Percentiles rank a stretch among this genome's conserved stretches.
phyloP scores from a whole-genome alignment of 2,329 filamentous ascomycete genomes.

The Penicillium olsonii region DNA sequence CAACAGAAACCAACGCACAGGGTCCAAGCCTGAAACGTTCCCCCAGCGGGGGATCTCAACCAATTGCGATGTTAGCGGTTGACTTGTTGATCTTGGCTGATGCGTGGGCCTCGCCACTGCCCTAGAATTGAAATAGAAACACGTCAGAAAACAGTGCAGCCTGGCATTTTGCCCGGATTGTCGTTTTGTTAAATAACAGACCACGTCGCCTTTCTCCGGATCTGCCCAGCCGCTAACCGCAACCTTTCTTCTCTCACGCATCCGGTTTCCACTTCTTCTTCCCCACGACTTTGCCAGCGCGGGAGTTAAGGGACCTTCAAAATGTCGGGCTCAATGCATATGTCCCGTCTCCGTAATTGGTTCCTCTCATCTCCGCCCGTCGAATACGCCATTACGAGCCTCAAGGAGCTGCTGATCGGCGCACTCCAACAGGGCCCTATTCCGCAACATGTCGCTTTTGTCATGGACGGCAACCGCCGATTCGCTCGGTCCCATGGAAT shows the following conservation, averaged over 20 bases:
- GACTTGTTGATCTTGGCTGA: slow-evolving; percentile 5
- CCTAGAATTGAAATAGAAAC: slow-evolving; percentile 1
- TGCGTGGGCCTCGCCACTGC: slow-evolving; percentile 13
- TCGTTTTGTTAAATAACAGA: slow-evolving; percentile 11
- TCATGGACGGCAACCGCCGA: slow-evolving; percentile 97
- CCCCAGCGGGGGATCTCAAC: not conserved
- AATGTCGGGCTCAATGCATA: slow-evolving; percentile 56
- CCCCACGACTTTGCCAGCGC: slow-evolving; percentile 3
- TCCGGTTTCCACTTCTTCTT: slow-evolving; percentile 7
- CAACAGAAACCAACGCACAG: not conserved
- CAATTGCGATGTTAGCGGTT: slow-evolving; percentile 9
- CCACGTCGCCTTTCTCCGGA: slow-evolving; percentile 23
- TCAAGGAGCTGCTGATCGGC: slow-evolving; percentile 84
- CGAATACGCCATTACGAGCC: slow-evolving; percentile 79
- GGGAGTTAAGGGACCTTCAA: slow-evolving; percentile 11
- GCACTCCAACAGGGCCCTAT: slow-evolving; percentile 87
- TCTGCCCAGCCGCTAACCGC: slow-evolving; percentile 8
- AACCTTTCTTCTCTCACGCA: slow-evolving; percentile 4
- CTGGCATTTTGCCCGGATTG: slow-evolving; percentile 9
- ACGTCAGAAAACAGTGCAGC: slow-evolving; percentile 27
- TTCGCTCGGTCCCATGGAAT: slow-evolving; percentile 90
- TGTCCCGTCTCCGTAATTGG: slow-evolving; percentile 69
- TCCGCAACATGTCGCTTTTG: slow-evolving; percentile 95
- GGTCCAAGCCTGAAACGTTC: no score
- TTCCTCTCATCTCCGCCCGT: slow-evolving; percentile 84